These are phyloP conservation scores for Monilinia polystroma DNA, from an alignment of 2,329 filamentous ascomycete species.

Conservation along the genomic window DNA sequence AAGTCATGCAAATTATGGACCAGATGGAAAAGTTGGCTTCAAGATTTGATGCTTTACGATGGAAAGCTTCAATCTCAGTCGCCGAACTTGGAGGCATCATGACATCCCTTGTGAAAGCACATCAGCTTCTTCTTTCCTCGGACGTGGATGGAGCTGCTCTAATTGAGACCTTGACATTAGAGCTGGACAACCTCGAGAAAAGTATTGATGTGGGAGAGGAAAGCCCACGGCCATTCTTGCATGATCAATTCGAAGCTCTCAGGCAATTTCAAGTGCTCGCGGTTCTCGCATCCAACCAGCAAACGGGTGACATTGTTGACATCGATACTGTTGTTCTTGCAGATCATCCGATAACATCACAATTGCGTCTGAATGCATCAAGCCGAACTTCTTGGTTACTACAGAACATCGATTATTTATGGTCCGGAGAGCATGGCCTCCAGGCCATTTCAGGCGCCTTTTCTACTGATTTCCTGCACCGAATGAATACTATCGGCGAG, in stretches of 20 bases:
- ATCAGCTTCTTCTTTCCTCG: slow-evolving; percentile 52
- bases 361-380: slow-evolving; percentile 36
- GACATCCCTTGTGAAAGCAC: slow-evolving; percentile 55
- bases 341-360: slow-evolving; percentile 34
- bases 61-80: slow-evolving; percentile 55
- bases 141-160: slow-evolving; percentile 42
- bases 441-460: slow-evolving; percentile 50
- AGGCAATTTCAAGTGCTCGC: slow-evolving; percentile 46
- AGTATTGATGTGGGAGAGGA: slow-evolving; percentile 46
- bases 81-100: slow-evolving; percentile 54
- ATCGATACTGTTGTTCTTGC: slow-evolving; percentile 37
- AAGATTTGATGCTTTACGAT: slow-evolving; percentile 60
- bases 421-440: slow-evolving; percentile 38
- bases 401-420: slow-evolving; percentile 38
- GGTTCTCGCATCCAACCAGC: slow-evolving; percentile 23
- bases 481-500: slow-evolving; percentile 51
- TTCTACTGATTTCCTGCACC: slow-evolving; percentile 54
- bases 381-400: slow-evolving; percentile 32
- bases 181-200: slow-evolving; percentile 53
- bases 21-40: slow-evolving; percentile 56
- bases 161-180: slow-evolving; percentile 49
- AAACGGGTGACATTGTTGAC: slow-evolving; percentile 24
- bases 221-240: slow-evolving; percentile 51
- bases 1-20: slow-evolving; percentile 48
- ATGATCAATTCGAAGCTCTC: slow-evolving; percentile 55